Base-by-base conservation (phyloP, 495 filamentous ascomycete genomes). In the Tuber umbilicatum region DNA sequence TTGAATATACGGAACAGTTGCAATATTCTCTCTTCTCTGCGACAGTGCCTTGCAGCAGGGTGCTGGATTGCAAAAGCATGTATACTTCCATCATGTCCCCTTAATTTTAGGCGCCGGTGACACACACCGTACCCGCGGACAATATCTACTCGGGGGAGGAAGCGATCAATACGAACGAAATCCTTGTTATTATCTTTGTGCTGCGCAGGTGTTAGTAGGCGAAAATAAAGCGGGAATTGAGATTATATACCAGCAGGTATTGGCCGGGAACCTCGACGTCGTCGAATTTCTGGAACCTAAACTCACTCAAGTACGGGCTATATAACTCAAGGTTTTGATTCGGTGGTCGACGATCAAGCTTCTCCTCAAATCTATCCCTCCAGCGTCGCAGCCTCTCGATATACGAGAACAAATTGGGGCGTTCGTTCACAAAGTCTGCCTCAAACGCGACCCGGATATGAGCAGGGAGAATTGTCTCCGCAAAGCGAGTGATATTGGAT, bases 1-100 rank as follows among this genome's bases (percentile, higher is more conserved):
- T 99, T 98, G 86, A 99, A 94, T 75, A 97, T 96, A 35, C 96
- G 89, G 89, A 98, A 99, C n/a, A 99, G 86, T 83, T 99, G 96
- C 67, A 97, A 83, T 71, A 98, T 97, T 43, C 94, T 88, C 83
- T 99, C 96, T 81, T 99, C 96, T 23, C 96, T 90, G 73, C 96
- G 88, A 77, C 93, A 96, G 83, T 96, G 92, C 72, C 94, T 87
- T 31, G 93, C 92, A 17, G 96, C 93, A 10, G 96, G 96, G 81
- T 97, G 93, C 82, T 99, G 96, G 37, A 99, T 91, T 5, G 94
- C 94, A 82, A 98, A 99, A 19, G 93, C 86, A 85, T 98, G 94
- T 19, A 97, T 84, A 79, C 94, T 97, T 60, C 96, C 96, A 83
- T 99, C 96, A 80, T 97, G 94, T n/a, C 96, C 96, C 67, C 96